Conservation (phyloP, 148 eudicot genomes). For the Bassia scoparia region DNA sequence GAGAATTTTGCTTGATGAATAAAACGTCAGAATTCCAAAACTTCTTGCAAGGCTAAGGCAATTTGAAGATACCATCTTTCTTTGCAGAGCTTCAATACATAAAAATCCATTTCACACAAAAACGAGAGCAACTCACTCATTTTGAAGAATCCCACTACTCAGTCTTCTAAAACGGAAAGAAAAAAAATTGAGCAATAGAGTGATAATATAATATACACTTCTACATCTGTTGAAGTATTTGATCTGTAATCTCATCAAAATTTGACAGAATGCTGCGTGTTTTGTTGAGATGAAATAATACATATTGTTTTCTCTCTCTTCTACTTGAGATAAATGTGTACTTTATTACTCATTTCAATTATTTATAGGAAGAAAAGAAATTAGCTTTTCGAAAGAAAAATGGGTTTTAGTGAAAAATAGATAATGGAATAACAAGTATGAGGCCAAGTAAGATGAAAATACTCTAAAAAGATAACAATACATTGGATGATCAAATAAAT, state of each 20-base stretch:
- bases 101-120: neutral
- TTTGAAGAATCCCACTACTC: neutral
- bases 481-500: conserved; percentile 18
- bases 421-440: too few relatives aligned
- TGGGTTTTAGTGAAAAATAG: conserved; percentile 6
- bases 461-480: neutral
- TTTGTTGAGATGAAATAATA: neutral
- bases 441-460: neutral
- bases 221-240: neutral
- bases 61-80: neutral
- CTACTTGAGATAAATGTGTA: too few relatives aligned
- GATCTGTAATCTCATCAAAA: too few relatives aligned
- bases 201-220: neutral
- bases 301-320: neutral
- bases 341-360: too few relatives aligned
- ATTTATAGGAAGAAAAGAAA: too few relatives aligned
- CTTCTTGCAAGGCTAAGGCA: neutral
- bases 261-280: neutral
- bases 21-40: conserved; percentile 6
- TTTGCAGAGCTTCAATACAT: neutral
- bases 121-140: neutral
- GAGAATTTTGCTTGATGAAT: neutral
- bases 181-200: neutral
- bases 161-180: neutral
- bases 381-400: too few relatives aligned